Evolutionary conservation across 441 rosid genomes (phyloP), one percentile per base, ranked within the genome.

Genomic region (Codiaeum variegatum): DNA sequence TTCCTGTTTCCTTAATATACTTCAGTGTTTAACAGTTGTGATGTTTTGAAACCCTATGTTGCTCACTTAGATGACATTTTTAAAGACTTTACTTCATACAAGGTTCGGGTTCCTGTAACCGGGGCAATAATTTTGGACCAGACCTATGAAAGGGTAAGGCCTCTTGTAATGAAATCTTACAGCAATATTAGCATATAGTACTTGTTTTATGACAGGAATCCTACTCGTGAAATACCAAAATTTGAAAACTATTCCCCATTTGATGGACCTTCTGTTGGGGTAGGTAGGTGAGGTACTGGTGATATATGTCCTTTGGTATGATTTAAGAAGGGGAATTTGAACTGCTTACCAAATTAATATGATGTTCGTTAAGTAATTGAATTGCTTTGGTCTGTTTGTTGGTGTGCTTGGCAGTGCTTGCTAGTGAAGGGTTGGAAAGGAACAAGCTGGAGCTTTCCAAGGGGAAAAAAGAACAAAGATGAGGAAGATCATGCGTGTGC

Each of bases 341-440:
- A 55, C 2, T 73, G 29, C 54, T 67, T 64, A 55, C 21, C 28
- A 13, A 18, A n/a, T 19, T 61, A 70, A 34, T 70, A 21, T 29
- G 26, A 34, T 44, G 26, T 23, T 71, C 38, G 60, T 62, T 59
- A 12, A 71, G 64, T 66, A 21, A 3, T 44, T 46, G 59, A 21
- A 38, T 60, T 51, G 32, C 18, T 42, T 73, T 40, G 26, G 29
- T 3, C 11, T 61, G 12, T 26, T 47, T 75, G 23, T 58, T 66
- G 32, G 28, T 83, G 77, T 73, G 54, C 62, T 77, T 80, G 76
- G 72, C 79, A 92, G 99, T 92, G 98, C 82, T 63, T 95, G 82
- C 87, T 95, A 75, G 99, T 93, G 74, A 95, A 95, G 83, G 99
- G 97, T 73, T 93, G 99, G 99, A 95, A 91, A 88, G 99, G 98